Evolutionary conservation across 1,139 yeast species (phyloP).

Genomic region (Ashbya aceris): DNA sequence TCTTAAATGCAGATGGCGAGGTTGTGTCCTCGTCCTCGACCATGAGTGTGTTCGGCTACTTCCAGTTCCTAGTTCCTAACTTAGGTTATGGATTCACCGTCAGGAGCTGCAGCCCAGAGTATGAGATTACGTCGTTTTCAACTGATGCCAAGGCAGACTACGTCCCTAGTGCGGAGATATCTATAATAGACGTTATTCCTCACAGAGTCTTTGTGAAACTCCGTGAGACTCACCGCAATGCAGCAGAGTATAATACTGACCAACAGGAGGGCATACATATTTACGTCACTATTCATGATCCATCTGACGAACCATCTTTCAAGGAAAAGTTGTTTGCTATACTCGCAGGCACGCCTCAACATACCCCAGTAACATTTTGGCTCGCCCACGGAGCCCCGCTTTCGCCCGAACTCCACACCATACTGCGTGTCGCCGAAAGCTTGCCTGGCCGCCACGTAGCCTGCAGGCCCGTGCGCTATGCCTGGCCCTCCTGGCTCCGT

Average conservation of each 20-base stretch:
- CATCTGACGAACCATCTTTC: constrained; percentile 60
- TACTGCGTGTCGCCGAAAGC: constrained; percentile 45
- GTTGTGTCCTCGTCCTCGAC: constrained; percentile 15
- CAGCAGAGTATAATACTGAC: constrained; percentile 1
- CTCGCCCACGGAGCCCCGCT: constrained; percentile 61
- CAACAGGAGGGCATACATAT: constrained; percentile 46
- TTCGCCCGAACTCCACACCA: constrained; percentile 56
- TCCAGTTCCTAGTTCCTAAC: constrained; percentile 16
- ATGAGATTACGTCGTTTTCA: constrained; percentile 18
- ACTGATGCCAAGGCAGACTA: constrained; percentile 21
- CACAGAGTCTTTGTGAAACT: constrained; percentile 23
- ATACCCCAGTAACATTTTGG: constrained; percentile 70
- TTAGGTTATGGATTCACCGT: constrained; percentile 12
- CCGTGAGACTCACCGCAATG: constrained; percentile 18
- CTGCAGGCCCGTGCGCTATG: constrained; percentile 34
- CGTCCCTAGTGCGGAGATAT: constrained; percentile 11
- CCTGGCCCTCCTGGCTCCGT: constrained; percentile 90
- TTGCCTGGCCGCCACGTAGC: not conserved
- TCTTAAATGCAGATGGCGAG: constrained; percentile 13
- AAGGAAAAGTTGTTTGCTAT: constrained; percentile 77
- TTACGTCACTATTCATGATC: constrained; percentile 77
- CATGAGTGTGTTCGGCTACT: constrained; percentile 29
- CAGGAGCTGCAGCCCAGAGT: constrained; percentile 18
- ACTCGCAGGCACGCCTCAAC: constrained; percentile 34
- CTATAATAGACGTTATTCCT: constrained; percentile 14